These are phyloP conservation scores for Anthostomella pinea DNA, from an alignment of 2,329 filamentous ascomycete species.

Conservation along the genomic window DNA sequence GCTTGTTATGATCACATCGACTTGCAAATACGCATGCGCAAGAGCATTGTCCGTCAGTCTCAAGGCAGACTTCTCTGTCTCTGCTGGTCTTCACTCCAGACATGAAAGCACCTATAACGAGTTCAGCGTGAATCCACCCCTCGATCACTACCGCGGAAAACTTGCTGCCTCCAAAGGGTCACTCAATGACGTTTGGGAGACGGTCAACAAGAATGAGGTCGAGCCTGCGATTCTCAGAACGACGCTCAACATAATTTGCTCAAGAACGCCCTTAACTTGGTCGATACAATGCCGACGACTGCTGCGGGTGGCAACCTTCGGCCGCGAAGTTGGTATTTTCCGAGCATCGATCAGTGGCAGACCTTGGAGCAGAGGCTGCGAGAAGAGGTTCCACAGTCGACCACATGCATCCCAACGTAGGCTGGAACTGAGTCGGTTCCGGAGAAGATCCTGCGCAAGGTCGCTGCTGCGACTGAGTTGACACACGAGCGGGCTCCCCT, in stretches of 20 bases:
- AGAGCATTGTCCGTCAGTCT: conserved; percentile 96
- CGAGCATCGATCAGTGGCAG: no score
- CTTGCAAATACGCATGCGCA: no score
- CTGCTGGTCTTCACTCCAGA: conserved; percentile 94
- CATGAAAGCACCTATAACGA: conserved; percentile 99
- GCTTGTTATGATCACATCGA: no score
- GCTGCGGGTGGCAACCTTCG: conserved; percentile 95
- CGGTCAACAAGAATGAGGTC: conserved; percentile 92
- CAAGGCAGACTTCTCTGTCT: conserved; percentile 98
- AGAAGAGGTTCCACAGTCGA: no score
- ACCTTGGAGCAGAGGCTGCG: no score
- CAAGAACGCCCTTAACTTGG: conserved; percentile 85
- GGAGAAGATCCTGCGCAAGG: no score
- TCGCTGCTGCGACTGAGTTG: no score
- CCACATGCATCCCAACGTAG: no score
- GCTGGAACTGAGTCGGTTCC: no score
- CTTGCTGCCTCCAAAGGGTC: conserved; percentile 96
- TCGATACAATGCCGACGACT: conserved; percentile 96
- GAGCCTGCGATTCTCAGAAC: conserved; percentile 90
- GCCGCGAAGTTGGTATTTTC: no score
- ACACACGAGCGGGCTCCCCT: no score
- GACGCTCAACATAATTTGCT: conserved; percentile 90
- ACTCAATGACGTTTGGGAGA: conserved; percentile 99
- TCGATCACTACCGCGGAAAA: conserved; percentile 98
- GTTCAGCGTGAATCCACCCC: conserved; percentile 96